Evolutionary conservation across 2,329 filamentous ascomycete genomes (phyloP).

Genomic region (Trichoderma sp.): DNA sequence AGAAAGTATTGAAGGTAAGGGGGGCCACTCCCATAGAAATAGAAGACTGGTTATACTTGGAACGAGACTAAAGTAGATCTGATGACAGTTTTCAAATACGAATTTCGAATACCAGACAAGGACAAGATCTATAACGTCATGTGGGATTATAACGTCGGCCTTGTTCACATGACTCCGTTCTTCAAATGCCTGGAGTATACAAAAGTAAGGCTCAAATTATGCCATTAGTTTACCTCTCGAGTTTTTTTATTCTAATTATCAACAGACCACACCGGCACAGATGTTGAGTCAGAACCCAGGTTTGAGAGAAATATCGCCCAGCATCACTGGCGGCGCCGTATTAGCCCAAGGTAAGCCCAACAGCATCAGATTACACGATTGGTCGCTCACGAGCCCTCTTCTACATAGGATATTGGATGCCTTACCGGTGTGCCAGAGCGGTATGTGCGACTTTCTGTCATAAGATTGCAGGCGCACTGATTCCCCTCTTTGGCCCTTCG

Average conservation of each 20-base stretch:
- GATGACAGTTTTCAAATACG: conserved; percentile 76
- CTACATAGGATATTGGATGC: conserved; percentile 89
- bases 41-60: neutral
- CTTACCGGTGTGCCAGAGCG: conserved; percentile 81
- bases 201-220: conserved; percentile 64
- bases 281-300: conserved; percentile 79
- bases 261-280: conserved; percentile 83
- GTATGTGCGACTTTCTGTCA: conserved; percentile 90
- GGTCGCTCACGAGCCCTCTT: neutral
- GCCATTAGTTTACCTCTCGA: neutral
- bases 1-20: conserved; percentile 82
- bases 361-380: neutral
- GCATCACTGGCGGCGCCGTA: conserved; percentile 90
- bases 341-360: conserved; percentile 75
- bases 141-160: conserved; percentile 96
- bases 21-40: neutral
- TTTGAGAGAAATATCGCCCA: conserved; percentile 86
- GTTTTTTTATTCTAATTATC: neutral
- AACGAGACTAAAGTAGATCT: neutral
- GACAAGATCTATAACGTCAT: conserved; percentile 75
- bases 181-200: conserved; percentile 89
- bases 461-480: conserved; percentile 79
- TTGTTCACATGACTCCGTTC: conserved; percentile 91
- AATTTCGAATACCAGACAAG: conserved; percentile 71
- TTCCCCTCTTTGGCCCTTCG: conserved; percentile 83